Base-by-base conservation (phyloP, 768 basidiomycete genomes). In the Pleurotus ostreatus region DNA sequence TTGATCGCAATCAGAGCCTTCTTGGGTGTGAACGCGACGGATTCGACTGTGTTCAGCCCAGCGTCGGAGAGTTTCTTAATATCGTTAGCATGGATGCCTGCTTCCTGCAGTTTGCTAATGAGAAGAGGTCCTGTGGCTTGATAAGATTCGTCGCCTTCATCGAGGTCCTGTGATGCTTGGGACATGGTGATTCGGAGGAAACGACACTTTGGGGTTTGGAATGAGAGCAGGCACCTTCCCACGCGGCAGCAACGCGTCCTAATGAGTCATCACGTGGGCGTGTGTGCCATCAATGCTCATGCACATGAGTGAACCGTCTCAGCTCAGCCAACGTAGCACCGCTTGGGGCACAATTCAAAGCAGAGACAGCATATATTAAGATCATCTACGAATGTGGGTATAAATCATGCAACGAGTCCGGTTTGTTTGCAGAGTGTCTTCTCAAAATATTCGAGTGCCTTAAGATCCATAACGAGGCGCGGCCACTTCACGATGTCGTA, bases 11-110 rank as follows among this genome's bases (percentile, higher is more conserved):
- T 81, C 34, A 98, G 74, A 51, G 78, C 78, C 75, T 98, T 98
- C 82, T 98, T 97, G 12, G 96, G 92, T 0, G 95, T 98, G 67
- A 94, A 98, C 34, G 94, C 95, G 49, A 98, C 93, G 13, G 93
- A 84, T 68, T 99, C 97, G 60, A 99, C 85, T 2, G 97, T 98
- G 69, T 96, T 83, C 58, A 91, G 80, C 11, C 97, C 97, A 26
- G 91, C 92, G 49, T 97, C 95, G 11, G 83, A 70, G 46, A 99
- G 86, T 70, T 98, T 98, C 82, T 95, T 93, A 75, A 95, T 87
- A 66, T 98, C 97, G 63, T 92, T 89, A 25, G 86, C 70, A 46
- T 88, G 85, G 60, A 98, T 91, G 6, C 96, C 96, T 15, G 85
- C 85, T 74, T 96, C 94, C 74, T 94, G 81, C 34, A 85, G 77